Conservation (phyloP, 306 rosid genomes). For the Prunus dulcis region DNA sequence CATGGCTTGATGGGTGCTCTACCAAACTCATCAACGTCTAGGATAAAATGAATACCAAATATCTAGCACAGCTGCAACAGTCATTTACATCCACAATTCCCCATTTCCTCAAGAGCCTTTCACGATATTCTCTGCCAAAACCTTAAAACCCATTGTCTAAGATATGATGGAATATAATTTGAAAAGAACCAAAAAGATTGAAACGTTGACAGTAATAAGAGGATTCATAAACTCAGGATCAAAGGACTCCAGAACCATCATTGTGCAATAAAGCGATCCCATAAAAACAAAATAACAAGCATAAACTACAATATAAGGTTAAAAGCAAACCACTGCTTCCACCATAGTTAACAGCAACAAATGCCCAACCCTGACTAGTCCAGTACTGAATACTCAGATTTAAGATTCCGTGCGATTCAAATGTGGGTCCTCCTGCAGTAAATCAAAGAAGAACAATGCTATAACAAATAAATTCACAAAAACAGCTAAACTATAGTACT, state of each 20-base stretch:
- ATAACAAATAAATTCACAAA: background rate
- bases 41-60: slow-evolving; percentile 53
- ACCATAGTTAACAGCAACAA: slow-evolving; percentile 86
- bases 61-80: slow-evolving; percentile 87
- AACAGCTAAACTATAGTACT: background rate
- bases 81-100: slow-evolving; percentile 92
- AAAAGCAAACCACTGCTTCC: slow-evolving; percentile 95
- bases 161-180: background rate
- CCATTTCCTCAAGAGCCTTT: slow-evolving; percentile 68
- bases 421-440: slow-evolving; percentile 92
- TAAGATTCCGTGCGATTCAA: slow-evolving; percentile 69
- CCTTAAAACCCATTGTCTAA: slow-evolving; percentile 38
- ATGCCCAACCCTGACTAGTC: slow-evolving; percentile 97
- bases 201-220: background rate
- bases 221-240: background rate
- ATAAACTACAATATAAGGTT: background rate
- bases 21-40: background rate
- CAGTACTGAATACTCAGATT: slow-evolving; percentile 74
- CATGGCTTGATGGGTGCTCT: background rate
- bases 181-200: background rate
- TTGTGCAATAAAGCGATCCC: background rate
- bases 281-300: background rate
- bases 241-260: too few relatives aligned
- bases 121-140: slow-evolving; percentile 83
- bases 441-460: slow-evolving; percentile 14